These are phyloP conservation scores for Xylaria scruposa DNA, from an alignment of 495 filamentous ascomycete species.

Conservation along the genomic window DNA sequence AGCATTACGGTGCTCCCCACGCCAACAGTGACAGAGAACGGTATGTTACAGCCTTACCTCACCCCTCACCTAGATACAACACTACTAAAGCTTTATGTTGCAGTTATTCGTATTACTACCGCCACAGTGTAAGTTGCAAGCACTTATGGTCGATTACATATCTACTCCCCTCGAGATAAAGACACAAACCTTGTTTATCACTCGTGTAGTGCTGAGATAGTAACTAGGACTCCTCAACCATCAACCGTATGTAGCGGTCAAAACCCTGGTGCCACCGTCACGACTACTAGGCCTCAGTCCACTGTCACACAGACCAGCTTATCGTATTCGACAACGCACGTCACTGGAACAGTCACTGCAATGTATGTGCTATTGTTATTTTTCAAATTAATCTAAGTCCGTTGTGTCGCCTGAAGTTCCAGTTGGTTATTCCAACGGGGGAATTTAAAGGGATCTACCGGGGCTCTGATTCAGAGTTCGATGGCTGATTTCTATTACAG, in stretches of 20 bases:
- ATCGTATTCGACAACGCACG: slow-evolving; percentile 47
- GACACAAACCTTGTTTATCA: not conserved
- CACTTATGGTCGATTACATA: not conserved
- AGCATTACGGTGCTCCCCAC: slow-evolving; percentile 43
- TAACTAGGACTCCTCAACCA: slow-evolving; percentile 44
- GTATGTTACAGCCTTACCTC: slow-evolving; percentile 32
- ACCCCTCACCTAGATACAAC: not conserved
- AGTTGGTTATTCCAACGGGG: not conserved
- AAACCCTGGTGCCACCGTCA: slow-evolving; percentile 42
- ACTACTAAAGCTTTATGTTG: slow-evolving; percentile 19
- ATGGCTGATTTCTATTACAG: slow-evolving; percentile 27
- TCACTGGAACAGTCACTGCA: slow-evolving; percentile 46
- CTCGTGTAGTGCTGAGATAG: not conserved
- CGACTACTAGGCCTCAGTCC: slow-evolving; percentile 36
- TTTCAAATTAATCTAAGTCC: not conserved
- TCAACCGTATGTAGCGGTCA: slow-evolving; percentile 47
- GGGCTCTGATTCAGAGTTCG: not conserved
- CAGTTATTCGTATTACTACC: slow-evolving; percentile 47
- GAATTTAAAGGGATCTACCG: not conserved
- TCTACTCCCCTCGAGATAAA: not conserved
- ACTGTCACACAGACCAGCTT: slow-evolving; percentile 48
- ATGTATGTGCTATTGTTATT: slow-evolving; percentile 39
- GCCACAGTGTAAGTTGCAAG: slow-evolving; percentile 46
- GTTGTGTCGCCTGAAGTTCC: not conserved
- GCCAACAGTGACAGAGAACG: slow-evolving; percentile 46